Evolutionary conservation across 495 filamentous ascomycete species (phyloP).

Genomic region (Immersiella caudata): DNA sequence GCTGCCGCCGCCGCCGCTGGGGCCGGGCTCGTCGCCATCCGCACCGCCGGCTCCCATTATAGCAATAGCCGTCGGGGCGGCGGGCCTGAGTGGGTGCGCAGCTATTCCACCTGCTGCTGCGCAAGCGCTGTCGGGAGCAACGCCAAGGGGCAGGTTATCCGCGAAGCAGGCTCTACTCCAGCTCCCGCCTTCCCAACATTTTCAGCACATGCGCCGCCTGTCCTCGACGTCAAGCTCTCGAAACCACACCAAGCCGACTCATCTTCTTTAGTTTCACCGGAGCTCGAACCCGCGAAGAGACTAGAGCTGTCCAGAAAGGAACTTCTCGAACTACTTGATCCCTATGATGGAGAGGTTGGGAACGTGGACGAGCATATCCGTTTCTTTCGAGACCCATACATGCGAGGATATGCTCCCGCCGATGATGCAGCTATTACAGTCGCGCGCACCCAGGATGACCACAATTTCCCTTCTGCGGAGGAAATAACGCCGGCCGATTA

Average conservation of each 20-base stretch:
- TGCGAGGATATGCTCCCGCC: slow-evolving; percentile 48
- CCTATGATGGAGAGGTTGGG: slow-evolving; percentile 44
- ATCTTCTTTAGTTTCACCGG: neutral
- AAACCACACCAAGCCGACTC: slow-evolving; percentile 1
- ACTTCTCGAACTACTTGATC: slow-evolving; percentile 52
- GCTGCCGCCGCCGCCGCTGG: slow-evolving; percentile 22
- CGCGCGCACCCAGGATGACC: slow-evolving; percentile 49
- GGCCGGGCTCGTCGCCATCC: slow-evolving; percentile 5
- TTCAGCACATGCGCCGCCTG: neutral
- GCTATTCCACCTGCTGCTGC: slow-evolving; percentile 6
- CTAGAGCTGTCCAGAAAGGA: slow-evolving; percentile 38
- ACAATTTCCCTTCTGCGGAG: slow-evolving; percentile 48
- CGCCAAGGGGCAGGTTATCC: neutral
- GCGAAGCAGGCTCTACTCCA: neutral
- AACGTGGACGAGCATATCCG: slow-evolving; percentile 51
- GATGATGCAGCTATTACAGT: slow-evolving; percentile 48
- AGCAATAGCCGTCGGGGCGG: slow-evolving; percentile 22
- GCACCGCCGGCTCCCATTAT: slow-evolving; percentile 8
- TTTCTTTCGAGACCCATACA: slow-evolving; percentile 50
- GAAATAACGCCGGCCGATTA: slow-evolving; percentile 32
- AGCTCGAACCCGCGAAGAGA: neutral
- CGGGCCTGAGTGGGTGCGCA: neutral
- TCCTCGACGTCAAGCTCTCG: slow-evolving; percentile 19
- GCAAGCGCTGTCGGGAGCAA: neutral
- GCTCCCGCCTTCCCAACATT: neutral